Evolutionary conservation across 75 land plant species (phyloP).

Genomic region (Ceratopteris richardii): DNA sequence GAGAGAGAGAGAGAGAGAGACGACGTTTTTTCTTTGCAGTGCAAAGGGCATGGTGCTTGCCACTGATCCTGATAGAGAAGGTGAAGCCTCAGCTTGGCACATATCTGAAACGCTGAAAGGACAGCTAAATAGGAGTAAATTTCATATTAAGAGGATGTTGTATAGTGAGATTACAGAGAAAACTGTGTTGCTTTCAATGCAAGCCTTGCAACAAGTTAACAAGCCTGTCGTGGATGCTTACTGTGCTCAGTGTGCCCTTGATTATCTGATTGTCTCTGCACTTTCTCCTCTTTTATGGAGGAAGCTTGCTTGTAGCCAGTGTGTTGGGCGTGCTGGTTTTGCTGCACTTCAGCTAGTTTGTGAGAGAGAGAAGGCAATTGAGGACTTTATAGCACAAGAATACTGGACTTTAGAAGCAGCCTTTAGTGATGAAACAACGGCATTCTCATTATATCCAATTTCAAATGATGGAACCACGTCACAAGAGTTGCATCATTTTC

Average conservation of each 20-base stretch:
- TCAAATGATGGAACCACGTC: no score
- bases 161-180: conserved; percentile 86
- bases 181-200: conserved; percentile 56
- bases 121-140: conserved; percentile 3
- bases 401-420: conserved; percentile 70
- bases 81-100: conserved; percentile 99
- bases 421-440: conserved; percentile 6
- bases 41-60: conserved; percentile 80
- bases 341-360: conserved; percentile 84
- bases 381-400: conserved; percentile 58
- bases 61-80: conserved; percentile 98
- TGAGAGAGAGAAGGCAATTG: conserved; percentile 86
- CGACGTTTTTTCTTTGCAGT: conserved; percentile 26
- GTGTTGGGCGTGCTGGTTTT: conserved; percentile 94
- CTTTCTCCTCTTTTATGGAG: conserved; percentile 91
- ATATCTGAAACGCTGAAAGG: conserved; percentile 77
- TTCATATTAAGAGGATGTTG: conserved; percentile 57
- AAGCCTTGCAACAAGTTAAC: conserved; percentile 58
- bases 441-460: no score
- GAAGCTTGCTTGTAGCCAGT: conserved; percentile 89
- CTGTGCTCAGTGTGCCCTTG: conserved; percentile 87
- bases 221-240: conserved; percentile 73
- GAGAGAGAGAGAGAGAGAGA: no score
- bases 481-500: no score
- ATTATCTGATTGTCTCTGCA: conserved; percentile 92